Evolutionary conservation across 306 rosid genomes (phyloP), one percentile per base, ranked within the genome.

Genomic region (Comarum palustre): DNA sequence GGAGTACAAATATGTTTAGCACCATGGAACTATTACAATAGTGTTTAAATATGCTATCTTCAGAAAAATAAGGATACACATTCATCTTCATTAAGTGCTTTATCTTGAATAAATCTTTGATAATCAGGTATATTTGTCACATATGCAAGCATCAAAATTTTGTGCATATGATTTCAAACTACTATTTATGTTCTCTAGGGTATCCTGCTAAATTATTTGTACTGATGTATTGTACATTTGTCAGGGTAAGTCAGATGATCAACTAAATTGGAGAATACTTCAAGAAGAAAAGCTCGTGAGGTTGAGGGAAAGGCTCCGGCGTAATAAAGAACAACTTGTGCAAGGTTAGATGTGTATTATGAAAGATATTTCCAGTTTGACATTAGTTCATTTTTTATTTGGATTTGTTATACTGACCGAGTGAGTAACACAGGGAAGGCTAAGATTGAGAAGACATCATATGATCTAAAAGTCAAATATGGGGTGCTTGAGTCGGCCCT

Each of bases 181-280:
- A 46, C 27, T 43, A 19, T 60, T n/a, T 74, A 50, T 66, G n/a
- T 68, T 74, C 54, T 74, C 46, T 47, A 42, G 66, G 70, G 58
- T 17, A 73, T 15, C 9, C 4, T 41, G 36, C 15, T 55, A 24
- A 27, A 24, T 39, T 67, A 63, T 25, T 82, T 72, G 77, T 73
- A 63, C 66, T 48, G 63, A 68, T 77, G 36, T 69, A 45, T 27
- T 51, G 79, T 42, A 55, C 76, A 72, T 78, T 82, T 47, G 5
- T 41, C 72, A 94, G 99, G 96, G 96, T 65, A 94, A 87, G 84
- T 96, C 87, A 24, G 97, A 94, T 73, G 96, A 91, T 83, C 96
- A 90, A 74, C 82, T 55, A 55, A 86, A 87, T 75, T 94, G 97
- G 97, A 89, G 90, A 77, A 83, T 88, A 72, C 87, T 88, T 82